Evolutionary conservation across 78 protist species (phyloP).

Genomic region (Blattamonas nauphoetae): DNA sequence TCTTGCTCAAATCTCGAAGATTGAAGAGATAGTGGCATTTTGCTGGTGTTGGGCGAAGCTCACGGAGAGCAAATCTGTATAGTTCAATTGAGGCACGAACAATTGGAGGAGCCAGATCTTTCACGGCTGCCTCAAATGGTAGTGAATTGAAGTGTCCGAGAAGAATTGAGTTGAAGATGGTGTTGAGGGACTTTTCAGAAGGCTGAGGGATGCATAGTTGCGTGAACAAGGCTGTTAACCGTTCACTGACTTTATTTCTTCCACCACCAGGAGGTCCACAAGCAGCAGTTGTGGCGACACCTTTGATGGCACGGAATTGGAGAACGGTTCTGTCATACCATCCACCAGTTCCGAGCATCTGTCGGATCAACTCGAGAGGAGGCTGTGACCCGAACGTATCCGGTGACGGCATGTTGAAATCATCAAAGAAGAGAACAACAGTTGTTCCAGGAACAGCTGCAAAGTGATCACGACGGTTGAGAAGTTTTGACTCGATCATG

Average conservation of each 20-base stretch:
- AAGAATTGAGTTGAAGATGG: conserved; percentile 48
- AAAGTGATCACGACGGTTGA: neutral
- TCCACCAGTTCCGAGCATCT: conserved; percentile 24
- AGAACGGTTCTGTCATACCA: conserved; percentile 14
- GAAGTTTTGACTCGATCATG: conserved; percentile 14
- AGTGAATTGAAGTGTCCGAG: conserved; percentile 34
- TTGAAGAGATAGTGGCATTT: conserved; percentile 65
- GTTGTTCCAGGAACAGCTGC: neutral
- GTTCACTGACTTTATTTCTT: conserved; percentile 40
- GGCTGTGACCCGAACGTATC: conserved; percentile 44
- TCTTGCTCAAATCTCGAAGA: conserved; percentile 51
- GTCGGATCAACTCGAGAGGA: conserved; percentile 33
- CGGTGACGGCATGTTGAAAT: conserved; percentile 29
- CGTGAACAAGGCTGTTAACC: conserved; percentile 47
- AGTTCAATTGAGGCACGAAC: neutral
- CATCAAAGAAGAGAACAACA: conserved; percentile 3
- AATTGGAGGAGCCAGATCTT: neutral
- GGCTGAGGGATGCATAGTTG: conserved; percentile 36
- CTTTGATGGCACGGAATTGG: neutral
- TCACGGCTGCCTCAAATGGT: neutral
- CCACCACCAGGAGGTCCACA: conserved; percentile 54
- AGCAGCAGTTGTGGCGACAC: neutral
- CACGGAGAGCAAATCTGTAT: neutral
- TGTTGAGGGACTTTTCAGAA: conserved; percentile 25
- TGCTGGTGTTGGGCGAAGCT: conserved; percentile 54